These are phyloP conservation scores for Boehmeria nivea DNA, from an alignment of 306 rosid genomes.

Conservation along the genomic window DNA sequence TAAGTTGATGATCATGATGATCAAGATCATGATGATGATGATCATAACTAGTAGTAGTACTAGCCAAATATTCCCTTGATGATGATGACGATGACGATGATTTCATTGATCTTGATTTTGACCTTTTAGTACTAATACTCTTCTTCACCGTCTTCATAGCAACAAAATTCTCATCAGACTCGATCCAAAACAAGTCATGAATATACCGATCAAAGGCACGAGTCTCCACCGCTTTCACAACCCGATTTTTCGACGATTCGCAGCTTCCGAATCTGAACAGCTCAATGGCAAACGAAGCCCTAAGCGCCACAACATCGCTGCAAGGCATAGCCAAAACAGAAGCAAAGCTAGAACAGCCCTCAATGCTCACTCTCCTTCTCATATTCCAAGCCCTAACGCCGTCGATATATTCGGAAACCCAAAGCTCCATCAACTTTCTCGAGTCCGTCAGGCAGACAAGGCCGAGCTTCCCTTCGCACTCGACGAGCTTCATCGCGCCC, in stretches of 20 bases:
- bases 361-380: not conserved
- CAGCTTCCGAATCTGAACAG: not conserved
- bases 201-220: not conserved
- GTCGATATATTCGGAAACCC: not conserved
- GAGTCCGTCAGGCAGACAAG: not conserved
- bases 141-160: too few relatives aligned
- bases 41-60: too few relatives aligned
- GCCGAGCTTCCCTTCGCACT: slow-evolving; percentile 2
- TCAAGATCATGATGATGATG: too few relatives aligned
- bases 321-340: not conserved
- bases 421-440: not conserved
- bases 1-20: too few relatives aligned
- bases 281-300: not conserved
- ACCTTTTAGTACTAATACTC: too few relatives aligned
- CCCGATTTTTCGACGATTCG: not conserved
- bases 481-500: not conserved
- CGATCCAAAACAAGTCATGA: not conserved
- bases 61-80: too few relatives aligned
- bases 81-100: too few relatives aligned
- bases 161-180: too few relatives aligned
- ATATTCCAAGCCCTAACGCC: not conserved
- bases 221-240: not conserved
- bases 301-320: not conserved
- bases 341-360: not conserved
- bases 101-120: too few relatives aligned